Percentiles rank a stretch among this genome's conserved stretches.
phyloP scores from a whole-genome alignment of 78 protist species.

The Dictyostelium intermedium region DNA sequence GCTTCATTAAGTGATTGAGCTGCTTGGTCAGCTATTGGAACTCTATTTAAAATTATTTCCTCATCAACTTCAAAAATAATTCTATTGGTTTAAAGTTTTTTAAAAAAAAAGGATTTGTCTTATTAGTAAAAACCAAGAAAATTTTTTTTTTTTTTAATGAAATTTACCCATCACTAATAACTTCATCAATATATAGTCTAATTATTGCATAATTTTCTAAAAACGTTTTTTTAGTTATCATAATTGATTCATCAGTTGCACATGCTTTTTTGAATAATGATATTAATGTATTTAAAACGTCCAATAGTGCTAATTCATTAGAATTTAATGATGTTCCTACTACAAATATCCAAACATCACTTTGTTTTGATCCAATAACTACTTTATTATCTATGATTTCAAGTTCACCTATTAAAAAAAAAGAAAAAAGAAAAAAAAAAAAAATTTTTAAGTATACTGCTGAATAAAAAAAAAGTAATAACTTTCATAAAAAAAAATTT shows the following conservation, averaged over 20 bases:
- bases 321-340: not conserved
- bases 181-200: conserved; percentile 30
- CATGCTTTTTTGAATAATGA: conserved; percentile 20
- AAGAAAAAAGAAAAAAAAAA: not conserved
- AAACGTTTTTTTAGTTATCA: conserved; percentile 22
- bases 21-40: conserved; percentile 25
- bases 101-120: not conserved
- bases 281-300: conserved; percentile 17
- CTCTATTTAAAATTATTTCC: conserved; percentile 31
- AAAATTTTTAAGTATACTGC: not conserved
- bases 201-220: not conserved
- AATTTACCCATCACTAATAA: conserved; percentile 47
- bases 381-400: conserved; percentile 32
- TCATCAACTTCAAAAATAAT: conserved; percentile 58
- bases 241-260: not conserved
- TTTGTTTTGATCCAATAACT: conserved; percentile 42
- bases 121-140: no score
- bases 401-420: conserved; percentile 24
- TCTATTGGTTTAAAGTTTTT: not conserved
- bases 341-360: conserved; percentile 32
- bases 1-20: conserved; percentile 1
- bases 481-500: not conserved
- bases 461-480: not conserved
- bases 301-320: conserved; percentile 45
- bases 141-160: no score